Base-by-base conservation (phyloP, 371 early-diverging fungal genomes). In the Enterocytospora artemiae region DNA sequence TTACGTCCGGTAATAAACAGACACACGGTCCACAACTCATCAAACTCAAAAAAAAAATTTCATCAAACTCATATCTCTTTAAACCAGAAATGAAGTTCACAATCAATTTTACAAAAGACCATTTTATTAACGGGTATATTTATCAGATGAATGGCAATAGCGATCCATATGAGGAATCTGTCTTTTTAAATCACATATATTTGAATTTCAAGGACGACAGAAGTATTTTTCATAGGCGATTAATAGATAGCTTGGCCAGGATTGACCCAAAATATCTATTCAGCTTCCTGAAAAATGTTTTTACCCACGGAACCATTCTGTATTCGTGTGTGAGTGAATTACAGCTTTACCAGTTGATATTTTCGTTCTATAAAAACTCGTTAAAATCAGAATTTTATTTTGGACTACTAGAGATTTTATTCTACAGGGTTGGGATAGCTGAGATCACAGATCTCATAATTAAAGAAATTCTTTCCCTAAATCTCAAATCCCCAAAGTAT, bases 121-220 rank as follows among this genome's bases (percentile, higher is more conserved):
- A 9, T 9, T 7, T 18, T 33, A 18, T 49, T 9, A 18, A 49
- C 18, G 18, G 18, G 18, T 49, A 12, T 33, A 49, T 49, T 9
- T 16, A 12, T 22, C 9, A 49, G 25, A 7, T 49, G 9, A 22
- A 18, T 9, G 9, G 7, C 50, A 33, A 25, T 33, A 25, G 12
- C 9, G 7, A 18, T 33, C 12, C 9, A 9, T 22, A 9, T 9
- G 18, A 49, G 9, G 50, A 49, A 18, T 9, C 50, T 22, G 16
- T 49, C 16, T 49, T 49, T 18, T 9, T 49, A 16, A 49, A 49
- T 33, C 7, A 49, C 12, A 16, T 49, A 18, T 49, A 49, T 49
- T 18, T 49, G 18, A 33, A 16, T 18, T 9, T 22, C 18, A 49
- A 49, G 33, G 25, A 49, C 12, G 9, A 25, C 18, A 9, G 9